phyloP scores from a whole-genome alignment of 1,139 yeast genomes.

The Yamadazyma sp. region DNA sequence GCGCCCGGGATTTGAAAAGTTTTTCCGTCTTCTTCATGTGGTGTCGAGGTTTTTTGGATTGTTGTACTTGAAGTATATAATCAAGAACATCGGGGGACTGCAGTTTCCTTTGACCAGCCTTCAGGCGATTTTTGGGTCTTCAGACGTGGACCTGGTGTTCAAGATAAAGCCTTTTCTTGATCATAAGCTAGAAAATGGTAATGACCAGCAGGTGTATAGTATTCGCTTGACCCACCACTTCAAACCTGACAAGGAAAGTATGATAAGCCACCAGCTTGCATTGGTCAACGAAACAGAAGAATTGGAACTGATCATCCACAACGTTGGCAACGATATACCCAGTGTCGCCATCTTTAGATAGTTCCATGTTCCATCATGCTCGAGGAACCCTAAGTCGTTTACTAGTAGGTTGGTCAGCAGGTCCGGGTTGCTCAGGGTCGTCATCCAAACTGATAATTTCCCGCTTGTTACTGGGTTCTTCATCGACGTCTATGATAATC shows the following conservation, averaged over 20 bases:
- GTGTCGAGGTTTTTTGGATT: slow-evolving; percentile 20
- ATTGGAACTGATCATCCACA: background rate
- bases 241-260: background rate
- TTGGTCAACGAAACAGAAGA: background rate
- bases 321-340: no score
- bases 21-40: slow-evolving; percentile 17
- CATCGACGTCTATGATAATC: no score
- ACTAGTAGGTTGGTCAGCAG: background rate
- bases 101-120: slow-evolving; percentile 5
- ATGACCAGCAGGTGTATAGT: background rate
- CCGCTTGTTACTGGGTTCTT: no score
- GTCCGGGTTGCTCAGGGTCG: background rate
- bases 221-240: background rate
- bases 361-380: no score
- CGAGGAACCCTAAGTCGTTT: background rate
- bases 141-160: slow-evolving; percentile 1
- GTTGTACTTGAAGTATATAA: slow-evolving; percentile 23
- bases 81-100: slow-evolving; percentile 17
- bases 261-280: slow-evolving; percentile 2
- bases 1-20: slow-evolving; percentile 22
- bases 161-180: slow-evolving; percentile 5
- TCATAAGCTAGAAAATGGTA: background rate
- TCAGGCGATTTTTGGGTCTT: slow-evolving; percentile 1
- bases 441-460: background rate
- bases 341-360: no score